Conservation (phyloP, 2,329 filamentous ascomycete genomes). For the Colletotrichum navitas region DNA sequence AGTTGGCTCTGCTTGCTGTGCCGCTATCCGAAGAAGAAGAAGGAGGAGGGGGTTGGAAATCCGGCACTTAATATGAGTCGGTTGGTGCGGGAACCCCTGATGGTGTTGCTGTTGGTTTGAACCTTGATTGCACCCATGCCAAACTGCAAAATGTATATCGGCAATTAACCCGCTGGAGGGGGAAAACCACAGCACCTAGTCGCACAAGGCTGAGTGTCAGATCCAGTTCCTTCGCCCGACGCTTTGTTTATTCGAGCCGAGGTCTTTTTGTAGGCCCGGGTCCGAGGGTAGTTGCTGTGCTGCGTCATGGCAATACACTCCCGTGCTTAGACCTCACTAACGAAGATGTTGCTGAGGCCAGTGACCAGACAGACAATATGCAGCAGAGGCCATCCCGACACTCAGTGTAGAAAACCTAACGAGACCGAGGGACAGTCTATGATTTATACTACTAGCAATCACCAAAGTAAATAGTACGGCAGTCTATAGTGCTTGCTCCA, state of each 20-base stretch:
- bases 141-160: neutral
- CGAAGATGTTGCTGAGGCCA: too few relatives aligned
- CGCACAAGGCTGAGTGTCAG: neutral
- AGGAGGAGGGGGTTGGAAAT: neutral
- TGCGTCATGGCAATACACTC: neutral
- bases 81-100: conserved; percentile 1
- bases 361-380: too few relatives aligned
- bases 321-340: neutral
- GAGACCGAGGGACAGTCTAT: too few relatives aligned
- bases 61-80: conserved; percentile 16
- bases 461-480: too few relatives aligned
- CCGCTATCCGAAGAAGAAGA: neutral
- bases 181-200: neutral
- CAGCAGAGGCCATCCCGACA: too few relatives aligned
- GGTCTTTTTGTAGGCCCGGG: neutral
- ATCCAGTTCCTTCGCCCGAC: neutral
- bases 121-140: neutral
- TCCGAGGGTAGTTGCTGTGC: neutral
- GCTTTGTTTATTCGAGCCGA: neutral
- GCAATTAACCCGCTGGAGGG: neutral
- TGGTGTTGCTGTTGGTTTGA: conserved; percentile 7
- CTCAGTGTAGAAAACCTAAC: too few relatives aligned
- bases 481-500: too few relatives aligned
- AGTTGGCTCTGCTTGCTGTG: neutral
- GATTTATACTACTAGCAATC: too few relatives aligned